Percentiles rank a stretch among this genome's conserved stretches.
Conservation (phyloP, 2,329 filamentous ascomycete species). For the Aspergillus sp. region DNA sequence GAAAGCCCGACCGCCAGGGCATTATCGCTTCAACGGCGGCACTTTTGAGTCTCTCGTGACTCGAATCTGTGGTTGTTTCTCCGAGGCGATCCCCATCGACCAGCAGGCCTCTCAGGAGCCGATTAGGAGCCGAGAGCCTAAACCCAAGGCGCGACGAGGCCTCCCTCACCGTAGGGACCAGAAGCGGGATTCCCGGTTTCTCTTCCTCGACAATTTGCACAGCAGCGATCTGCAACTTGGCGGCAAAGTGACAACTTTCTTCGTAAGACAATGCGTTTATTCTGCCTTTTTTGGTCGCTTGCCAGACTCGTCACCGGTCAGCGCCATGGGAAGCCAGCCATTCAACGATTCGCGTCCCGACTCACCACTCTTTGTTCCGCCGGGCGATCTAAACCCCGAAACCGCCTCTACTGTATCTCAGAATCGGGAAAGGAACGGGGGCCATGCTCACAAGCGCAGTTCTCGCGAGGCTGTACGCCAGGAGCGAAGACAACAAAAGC, state of each 20-base stretch:
- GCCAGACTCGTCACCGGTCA: neutral
- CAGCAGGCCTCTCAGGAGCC: neutral
- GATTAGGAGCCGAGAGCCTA: neutral
- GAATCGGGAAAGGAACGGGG: neutral
- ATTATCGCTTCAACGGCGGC: constrained; percentile 17
- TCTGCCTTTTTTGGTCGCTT: neutral
- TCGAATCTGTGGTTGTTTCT: constrained; percentile 18
- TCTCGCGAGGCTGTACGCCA: neutral
- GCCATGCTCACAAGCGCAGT: neutral
- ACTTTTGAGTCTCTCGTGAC: constrained; percentile 18
- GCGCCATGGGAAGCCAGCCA: no score
- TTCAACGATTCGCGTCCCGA: no score
- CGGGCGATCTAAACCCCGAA: no score
- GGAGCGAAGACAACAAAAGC: neutral
- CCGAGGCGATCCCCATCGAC: constrained; percentile 14
- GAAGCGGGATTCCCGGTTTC: constrained; percentile 17
- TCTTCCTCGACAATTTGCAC: constrained; percentile 24
- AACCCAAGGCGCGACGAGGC: constrained; percentile 10
- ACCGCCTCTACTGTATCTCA: no score
- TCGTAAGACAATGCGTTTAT: neutral
- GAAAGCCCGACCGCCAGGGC: constrained; percentile 19
- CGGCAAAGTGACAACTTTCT: neutral
- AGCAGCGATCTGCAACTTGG: neutral
- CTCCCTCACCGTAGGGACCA: constrained; percentile 13
- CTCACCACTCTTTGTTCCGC: neutral